Evolutionary conservation across 1,284 basidiomycete genomes (phyloP).

Genomic region (Cryptococcus deneoformans): DNA sequence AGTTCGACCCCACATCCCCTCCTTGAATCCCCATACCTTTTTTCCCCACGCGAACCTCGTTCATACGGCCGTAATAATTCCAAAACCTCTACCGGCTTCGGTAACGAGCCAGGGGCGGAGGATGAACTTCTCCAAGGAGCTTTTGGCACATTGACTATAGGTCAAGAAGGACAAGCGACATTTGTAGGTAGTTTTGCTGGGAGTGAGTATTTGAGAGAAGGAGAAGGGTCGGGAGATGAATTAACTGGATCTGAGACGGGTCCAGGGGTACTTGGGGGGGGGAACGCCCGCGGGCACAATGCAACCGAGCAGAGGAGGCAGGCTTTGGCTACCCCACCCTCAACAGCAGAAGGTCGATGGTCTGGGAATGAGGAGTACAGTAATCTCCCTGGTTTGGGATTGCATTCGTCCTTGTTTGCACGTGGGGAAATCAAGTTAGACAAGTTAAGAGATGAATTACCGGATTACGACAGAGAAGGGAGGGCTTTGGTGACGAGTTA

Average conservation of each 20-base stretch:
- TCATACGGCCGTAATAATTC: conserved; percentile 2
- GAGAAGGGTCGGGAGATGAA: conserved; percentile 9
- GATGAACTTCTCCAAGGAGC: conserved; percentile 34
- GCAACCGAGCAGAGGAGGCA: neutral
- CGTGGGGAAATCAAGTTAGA: conserved; percentile 18
- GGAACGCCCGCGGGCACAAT: neutral
- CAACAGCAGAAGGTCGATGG: conserved; percentile 9
- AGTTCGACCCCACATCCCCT: conserved; percentile 33
- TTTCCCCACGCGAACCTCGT: conserved; percentile 22
- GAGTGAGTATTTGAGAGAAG: conserved; percentile 39
- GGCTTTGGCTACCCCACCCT: conserved; percentile 17
- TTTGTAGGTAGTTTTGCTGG: conserved; percentile 45
- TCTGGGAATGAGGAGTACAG: neutral
- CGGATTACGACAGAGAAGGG: conserved; percentile 42
- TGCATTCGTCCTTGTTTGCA: conserved; percentile 13
- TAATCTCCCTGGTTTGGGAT: conserved; percentile 6
- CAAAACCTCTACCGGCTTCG: conserved; percentile 3
- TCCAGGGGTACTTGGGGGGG: neutral
- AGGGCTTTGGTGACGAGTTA: conserved; percentile 35
- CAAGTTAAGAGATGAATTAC: conserved; percentile 28
- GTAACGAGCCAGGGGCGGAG: conserved; percentile 5
- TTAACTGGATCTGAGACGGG: neutral
- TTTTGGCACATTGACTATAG: conserved; percentile 46
- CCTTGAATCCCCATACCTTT: conserved; percentile 32
- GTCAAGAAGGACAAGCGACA: conserved; percentile 35